Conservation (phyloP, 306 rosid species). For the Erythrophleum fordii region DNA sequence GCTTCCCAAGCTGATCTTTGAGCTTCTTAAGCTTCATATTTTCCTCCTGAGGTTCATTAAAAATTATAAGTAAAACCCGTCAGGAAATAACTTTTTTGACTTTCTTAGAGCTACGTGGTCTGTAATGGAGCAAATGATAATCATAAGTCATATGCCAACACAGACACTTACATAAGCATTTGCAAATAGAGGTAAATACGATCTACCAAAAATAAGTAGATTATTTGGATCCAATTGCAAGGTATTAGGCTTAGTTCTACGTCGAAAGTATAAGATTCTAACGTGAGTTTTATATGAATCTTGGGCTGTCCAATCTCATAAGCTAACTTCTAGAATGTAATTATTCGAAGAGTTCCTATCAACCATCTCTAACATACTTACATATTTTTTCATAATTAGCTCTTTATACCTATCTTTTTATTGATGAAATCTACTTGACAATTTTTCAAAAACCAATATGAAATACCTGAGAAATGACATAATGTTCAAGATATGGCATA, state of each 20-base stretch:
- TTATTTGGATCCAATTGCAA: too few relatives aligned
- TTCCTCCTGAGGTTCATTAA: slow-evolving; percentile 68
- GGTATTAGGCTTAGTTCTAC: too few relatives aligned
- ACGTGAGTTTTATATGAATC: background rate
- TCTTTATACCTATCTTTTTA: background rate
- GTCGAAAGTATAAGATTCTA: background rate
- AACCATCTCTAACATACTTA: background rate
- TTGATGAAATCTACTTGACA: background rate
- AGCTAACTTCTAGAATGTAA: background rate
- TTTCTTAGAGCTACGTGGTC: background rate
- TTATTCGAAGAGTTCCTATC: background rate
- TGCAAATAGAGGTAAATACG: background rate
- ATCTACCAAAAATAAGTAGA: background rate
- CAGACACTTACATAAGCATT: background rate
- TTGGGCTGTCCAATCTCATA: background rate
- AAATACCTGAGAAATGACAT: slow-evolving; percentile 29
- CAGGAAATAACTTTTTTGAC: background rate
- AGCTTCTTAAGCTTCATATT: slow-evolving; percentile 69
- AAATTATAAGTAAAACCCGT: slow-evolving; percentile 27
- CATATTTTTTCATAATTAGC: background rate
- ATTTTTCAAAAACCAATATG: background rate
- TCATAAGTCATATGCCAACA: background rate
- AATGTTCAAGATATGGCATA: slow-evolving; percentile 36
- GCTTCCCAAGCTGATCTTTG: slow-evolving; percentile 71
- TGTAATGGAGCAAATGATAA: background rate